Evolutionary conservation across 2,329 filamentous ascomycete species (phyloP), one percentile per base, ranked within the genome.

Genomic region (Dothiorella sarmentorum): DNA sequence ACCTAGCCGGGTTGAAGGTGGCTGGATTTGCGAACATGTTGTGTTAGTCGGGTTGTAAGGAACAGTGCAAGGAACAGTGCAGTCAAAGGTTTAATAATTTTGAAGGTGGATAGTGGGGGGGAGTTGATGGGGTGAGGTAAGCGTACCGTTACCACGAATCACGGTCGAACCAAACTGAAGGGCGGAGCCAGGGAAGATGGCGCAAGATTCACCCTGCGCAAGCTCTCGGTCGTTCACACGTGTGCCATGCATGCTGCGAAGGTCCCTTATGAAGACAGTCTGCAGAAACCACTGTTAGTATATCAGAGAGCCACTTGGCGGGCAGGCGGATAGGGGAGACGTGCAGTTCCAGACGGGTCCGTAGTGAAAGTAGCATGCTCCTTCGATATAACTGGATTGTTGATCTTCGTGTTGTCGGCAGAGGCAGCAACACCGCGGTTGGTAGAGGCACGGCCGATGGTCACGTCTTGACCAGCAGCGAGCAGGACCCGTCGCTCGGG

Each of bases 361-460:
- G 63, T 63, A 2, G 66, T 69, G 35, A 77, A 63, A 55, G 81
- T 72, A 15, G 87, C 88, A 71, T 91, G 88, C 10, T 82, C 69
- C 43, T 88, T 79, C 22, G 87, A 90, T 78, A 91, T 87, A 33
- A 90, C 87, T 0, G 87, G 83, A 59, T 83, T 87, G 63, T 89
- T 82, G 60, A 90, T 87, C 79, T 80, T 89, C 15, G 79, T 83
- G 69, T 90, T 91, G 63, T 81, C 71, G 4, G 64, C 35, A 61
- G 72, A 68, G 64, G 77, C 68, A 56, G 71, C 67, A 38, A 76
- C 71, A 38, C 72, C 78, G 62, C 57, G 57, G 27, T 59, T 53
- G 56, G 67, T 72, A 10, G 77, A 80, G 0, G 76, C 70, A 22
- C 77, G 76, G 31, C 76, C 76, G 62, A 80, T 71, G 20, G 64